Percentiles rank a stretch among this genome's conserved stretches.
These are phyloP conservation scores for Acanthamoeba healyi DNA, from an alignment of 208 protist species.

Conservation along the genomic window DNA sequence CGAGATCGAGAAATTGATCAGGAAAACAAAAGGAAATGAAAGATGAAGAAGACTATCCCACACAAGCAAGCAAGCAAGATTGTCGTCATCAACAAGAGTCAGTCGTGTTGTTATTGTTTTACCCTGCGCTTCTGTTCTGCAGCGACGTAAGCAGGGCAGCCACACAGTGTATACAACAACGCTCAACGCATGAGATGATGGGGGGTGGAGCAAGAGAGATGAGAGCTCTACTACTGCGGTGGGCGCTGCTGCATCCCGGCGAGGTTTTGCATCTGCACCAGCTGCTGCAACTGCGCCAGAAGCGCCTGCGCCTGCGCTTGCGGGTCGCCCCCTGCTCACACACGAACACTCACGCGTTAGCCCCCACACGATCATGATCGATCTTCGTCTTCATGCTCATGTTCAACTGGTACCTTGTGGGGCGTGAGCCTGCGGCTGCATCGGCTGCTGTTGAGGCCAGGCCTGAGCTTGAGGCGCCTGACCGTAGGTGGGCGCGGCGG, in stretches of 20 bases:
- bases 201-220: too few species aligned
- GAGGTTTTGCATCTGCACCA: constrained; percentile 59
- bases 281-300: constrained; percentile 43
- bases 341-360: too few species aligned
- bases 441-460: not conserved
- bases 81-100: too few species aligned
- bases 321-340: not conserved
- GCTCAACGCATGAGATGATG: too few species aligned
- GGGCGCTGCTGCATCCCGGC: constrained; percentile 16
- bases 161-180: too few species aligned
- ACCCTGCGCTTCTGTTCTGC: too few species aligned
- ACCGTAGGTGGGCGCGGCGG: not conserved
- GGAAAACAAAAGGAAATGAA: too few species aligned
- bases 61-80: too few species aligned
- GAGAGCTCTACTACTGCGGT: not conserved
- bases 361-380: not conserved
- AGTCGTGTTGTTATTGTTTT: too few species aligned
- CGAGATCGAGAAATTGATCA: too few species aligned
- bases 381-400: not conserved
- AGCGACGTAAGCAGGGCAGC: too few species aligned
- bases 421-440: not conserved
- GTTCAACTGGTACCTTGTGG: not conserved
- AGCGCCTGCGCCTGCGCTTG: constrained; percentile 51
- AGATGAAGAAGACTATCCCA: too few species aligned
- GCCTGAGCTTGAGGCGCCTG: not conserved